Evolutionary conservation across 2,329 filamentous ascomycete genomes (phyloP).

Genomic region (Scorias spongiosa): DNA sequence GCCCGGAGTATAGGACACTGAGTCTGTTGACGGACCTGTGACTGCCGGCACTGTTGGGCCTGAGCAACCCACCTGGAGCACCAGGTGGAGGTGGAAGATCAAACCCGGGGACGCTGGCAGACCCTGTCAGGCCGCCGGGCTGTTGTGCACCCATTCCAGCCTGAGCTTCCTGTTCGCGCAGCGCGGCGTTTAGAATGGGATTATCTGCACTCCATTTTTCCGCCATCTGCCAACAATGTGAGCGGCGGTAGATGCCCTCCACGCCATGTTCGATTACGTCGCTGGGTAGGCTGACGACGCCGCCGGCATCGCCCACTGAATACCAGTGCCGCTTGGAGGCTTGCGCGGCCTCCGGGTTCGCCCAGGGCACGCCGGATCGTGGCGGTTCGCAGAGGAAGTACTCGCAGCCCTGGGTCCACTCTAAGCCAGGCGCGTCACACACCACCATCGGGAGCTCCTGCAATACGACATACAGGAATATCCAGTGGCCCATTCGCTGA

Average conservation of each 20-base stretch:
- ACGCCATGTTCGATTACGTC: slow-evolving; percentile 52
- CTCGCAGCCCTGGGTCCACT: slow-evolving; percentile 56
- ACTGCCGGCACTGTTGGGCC: slow-evolving; percentile 5
- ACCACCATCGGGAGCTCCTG: slow-evolving; percentile 66
- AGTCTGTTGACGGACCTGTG: slow-evolving; percentile 20
- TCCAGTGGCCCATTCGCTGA: slow-evolving; percentile 61
- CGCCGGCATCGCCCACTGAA: slow-evolving; percentile 51
- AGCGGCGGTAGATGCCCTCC: slow-evolving; percentile 52
- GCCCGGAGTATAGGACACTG: slow-evolving; percentile 29
- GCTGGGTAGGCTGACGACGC: slow-evolving; percentile 45
- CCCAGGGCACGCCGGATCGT: slow-evolving; percentile 58
- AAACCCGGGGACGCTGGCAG: background rate
- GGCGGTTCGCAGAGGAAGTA: slow-evolving; percentile 70
- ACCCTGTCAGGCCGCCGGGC: no score
- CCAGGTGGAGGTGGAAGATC: background rate
- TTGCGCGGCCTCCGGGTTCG: slow-evolving; percentile 36
- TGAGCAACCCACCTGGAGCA: background rate
- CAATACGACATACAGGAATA: slow-evolving; percentile 65
- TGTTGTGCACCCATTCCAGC: slow-evolving; percentile 2
- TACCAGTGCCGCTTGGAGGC: slow-evolving; percentile 52
- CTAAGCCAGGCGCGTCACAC: slow-evolving; percentile 56
- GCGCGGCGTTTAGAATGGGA: slow-evolving; percentile 16
- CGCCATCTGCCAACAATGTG: slow-evolving; percentile 53
- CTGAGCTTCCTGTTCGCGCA: slow-evolving; percentile 15
- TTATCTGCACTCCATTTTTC: slow-evolving; percentile 41